Conservation (phyloP, 1,284 basidiomycete species). For the Xerocomus minutiporus region DNA sequence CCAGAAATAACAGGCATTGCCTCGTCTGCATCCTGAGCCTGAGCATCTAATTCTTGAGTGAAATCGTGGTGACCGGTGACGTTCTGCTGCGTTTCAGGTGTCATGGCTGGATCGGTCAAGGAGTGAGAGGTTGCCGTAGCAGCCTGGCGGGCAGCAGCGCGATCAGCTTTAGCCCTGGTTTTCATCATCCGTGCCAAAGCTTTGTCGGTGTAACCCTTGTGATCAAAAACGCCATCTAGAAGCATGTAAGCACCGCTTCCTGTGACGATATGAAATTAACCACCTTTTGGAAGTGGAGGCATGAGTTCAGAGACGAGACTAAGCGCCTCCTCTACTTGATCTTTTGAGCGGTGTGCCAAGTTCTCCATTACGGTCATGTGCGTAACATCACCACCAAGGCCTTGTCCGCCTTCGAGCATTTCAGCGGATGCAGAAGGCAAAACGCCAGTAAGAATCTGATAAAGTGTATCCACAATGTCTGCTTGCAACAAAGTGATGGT, state of each 20-base stretch:
- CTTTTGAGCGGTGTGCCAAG: constrained; percentile 92
- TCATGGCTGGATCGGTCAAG: constrained; percentile 25
- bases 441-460: constrained; percentile 91
- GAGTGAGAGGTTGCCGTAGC: constrained; percentile 27
- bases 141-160: constrained; percentile 60
- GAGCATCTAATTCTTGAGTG: constrained; percentile 31
- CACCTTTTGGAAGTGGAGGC: constrained; percentile 87
- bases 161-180: constrained; percentile 72
- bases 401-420: constrained; percentile 64
- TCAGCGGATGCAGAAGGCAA: constrained; percentile 61
- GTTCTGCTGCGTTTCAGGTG: constrained; percentile 21
- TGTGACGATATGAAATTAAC: constrained; percentile 31
- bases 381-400: constrained; percentile 77
- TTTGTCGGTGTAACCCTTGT: constrained; percentile 86
- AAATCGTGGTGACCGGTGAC: constrained; percentile 24
- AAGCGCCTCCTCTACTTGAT: constrained; percentile 90
- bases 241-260: constrained; percentile 2
- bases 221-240: constrained; percentile 89
- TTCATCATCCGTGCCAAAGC: constrained; percentile 69
- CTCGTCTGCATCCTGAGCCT: constrained; percentile 37
- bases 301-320: constrained; percentile 85
- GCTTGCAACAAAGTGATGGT: constrained; percentile 83
- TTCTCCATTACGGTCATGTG: constrained; percentile 97
- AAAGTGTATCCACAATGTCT: constrained; percentile 84
- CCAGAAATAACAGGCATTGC: constrained; percentile 15